These are phyloP conservation scores for Yamadazyma akitaensis DNA, from an alignment of 805 yeast species.

Conservation along the genomic window DNA sequence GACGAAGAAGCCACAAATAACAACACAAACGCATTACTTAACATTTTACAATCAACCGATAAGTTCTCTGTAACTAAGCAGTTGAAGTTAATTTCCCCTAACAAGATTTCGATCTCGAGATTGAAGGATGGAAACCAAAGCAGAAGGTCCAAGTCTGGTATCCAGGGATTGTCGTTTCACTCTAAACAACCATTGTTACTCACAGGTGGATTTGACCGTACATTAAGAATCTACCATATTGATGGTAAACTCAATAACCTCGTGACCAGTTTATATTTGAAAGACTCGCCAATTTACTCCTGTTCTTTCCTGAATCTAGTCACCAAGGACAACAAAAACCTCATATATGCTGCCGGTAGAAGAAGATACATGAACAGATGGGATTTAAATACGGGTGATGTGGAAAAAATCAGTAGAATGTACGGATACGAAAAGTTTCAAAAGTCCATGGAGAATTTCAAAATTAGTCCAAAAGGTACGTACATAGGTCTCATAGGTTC, in stretches of 20 bases:
- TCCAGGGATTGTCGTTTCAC: slow-evolving; percentile 87
- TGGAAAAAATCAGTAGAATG: slow-evolving; percentile 82
- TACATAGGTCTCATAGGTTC: slow-evolving; percentile 76
- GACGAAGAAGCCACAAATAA: slow-evolving; percentile 20
- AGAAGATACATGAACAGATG: slow-evolving; percentile 89
- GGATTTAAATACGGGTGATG: slow-evolving; percentile 68
- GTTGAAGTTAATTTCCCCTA: slow-evolving; percentile 62
- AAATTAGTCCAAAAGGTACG: slow-evolving; percentile 67
- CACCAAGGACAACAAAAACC: slow-evolving; percentile 28
- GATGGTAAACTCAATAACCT: slow-evolving; percentile 83
- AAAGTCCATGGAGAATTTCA: slow-evolving; percentile 82
- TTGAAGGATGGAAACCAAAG: slow-evolving; percentile 81
- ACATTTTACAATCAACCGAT: slow-evolving; percentile 29
- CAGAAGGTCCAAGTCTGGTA: slow-evolving; percentile 67
- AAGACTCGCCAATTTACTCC: slow-evolving; percentile 75
- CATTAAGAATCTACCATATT: slow-evolving; percentile 80
- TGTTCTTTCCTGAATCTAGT: slow-evolving; percentile 54
- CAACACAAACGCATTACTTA: slow-evolving; percentile 29
- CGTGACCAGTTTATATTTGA: slow-evolving; percentile 77
- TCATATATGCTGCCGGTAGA: slow-evolving; percentile 84
- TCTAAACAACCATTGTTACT: slow-evolving; percentile 76
- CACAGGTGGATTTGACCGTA: slow-evolving; percentile 91
- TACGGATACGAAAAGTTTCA: slow-evolving; percentile 90
- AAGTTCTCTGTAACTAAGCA: slow-evolving; percentile 42
- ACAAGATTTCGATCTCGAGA: slow-evolving; percentile 70